A percentile compares a stretch with the other conserved stretches of the same genome.
These are phyloP conservation scores for Phellopilus nigrolimitatus DNA, from an alignment of 1,284 basidiomycete genomes.

Conservation along the genomic window DNA sequence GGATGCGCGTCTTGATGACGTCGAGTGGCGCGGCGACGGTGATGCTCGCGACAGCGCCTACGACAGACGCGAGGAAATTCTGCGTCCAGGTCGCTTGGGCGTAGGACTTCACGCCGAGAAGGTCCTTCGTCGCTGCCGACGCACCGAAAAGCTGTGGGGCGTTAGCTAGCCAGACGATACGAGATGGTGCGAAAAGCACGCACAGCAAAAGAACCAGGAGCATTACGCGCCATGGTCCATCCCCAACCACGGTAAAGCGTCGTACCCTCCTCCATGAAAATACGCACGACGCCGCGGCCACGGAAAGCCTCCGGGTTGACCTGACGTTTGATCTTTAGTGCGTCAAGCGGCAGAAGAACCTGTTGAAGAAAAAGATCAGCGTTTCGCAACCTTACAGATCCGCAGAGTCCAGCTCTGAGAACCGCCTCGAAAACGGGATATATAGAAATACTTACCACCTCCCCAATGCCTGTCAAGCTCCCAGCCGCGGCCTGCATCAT, in stretches of 20 bases:
- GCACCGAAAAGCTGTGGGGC: constrained; percentile 86
- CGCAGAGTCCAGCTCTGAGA: not conserved
- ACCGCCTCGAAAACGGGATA: no score
- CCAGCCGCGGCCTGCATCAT: constrained; percentile 95
- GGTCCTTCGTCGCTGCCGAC: constrained; percentile 90
- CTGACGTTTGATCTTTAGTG: constrained; percentile 97
- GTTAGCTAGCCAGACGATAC: not conserved
- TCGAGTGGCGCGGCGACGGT: constrained; percentile 95
- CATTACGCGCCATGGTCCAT: no score
- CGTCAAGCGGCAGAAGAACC: constrained; percentile 92
- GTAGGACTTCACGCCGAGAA: constrained; percentile 87
- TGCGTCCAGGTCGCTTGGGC: constrained; percentile 91
- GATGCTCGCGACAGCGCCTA: constrained; percentile 95
- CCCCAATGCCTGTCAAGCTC: constrained; percentile 92
- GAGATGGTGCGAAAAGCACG: constrained; percentile 29
- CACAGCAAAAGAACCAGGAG: constrained; percentile 93
- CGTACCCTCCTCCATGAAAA: constrained; percentile 89
- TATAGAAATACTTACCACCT: constrained; percentile 65
- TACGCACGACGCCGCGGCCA: constrained; percentile 84
- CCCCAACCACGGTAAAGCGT: no score
- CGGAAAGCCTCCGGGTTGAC: constrained; percentile 96
- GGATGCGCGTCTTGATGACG: no score
- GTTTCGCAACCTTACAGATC: no score
- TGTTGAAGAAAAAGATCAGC: constrained; percentile 29
- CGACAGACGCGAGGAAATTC: constrained; percentile 92